Evolutionary conservation across 345 rosid species (phyloP).

Genomic region (Erysimum cheiranthoides): DNA sequence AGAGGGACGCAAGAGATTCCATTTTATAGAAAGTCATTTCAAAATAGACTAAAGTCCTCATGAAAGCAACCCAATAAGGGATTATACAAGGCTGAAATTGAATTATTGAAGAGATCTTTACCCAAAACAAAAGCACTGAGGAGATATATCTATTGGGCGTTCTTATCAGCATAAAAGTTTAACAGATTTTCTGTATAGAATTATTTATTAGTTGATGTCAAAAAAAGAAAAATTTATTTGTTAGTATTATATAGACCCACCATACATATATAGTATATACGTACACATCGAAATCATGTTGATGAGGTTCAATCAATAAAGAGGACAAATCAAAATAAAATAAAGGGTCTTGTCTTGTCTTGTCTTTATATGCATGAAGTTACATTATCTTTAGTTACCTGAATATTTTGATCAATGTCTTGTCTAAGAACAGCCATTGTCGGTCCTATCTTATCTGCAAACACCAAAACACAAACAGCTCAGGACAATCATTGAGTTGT

Average conservation of each 20-base stretch:
- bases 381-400: slow-evolving; percentile 54
- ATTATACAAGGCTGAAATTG: slow-evolving; percentile 20
- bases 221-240: too few relatives aligned
- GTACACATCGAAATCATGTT: slow-evolving; percentile 27
- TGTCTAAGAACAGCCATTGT: slow-evolving; percentile 94
- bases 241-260: slow-evolving; percentile 18
- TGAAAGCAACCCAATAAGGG: slow-evolving; percentile 40
- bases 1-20: slow-evolving; percentile 1
- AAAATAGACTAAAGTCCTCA: slow-evolving; percentile 30
- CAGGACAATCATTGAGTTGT: slow-evolving; percentile 16
- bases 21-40: slow-evolving; percentile 20
- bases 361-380: slow-evolving; percentile 34
- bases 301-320: slow-evolving; percentile 37
- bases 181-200: not conserved
- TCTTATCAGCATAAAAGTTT: slow-evolving; percentile 38
- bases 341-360: slow-evolving; percentile 17
- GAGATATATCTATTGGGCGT: slow-evolving; percentile 27
- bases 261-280: slow-evolving; percentile 5
- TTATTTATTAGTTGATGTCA: not conserved
- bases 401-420: slow-evolving; percentile 79
- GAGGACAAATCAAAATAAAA: slow-evolving; percentile 10
- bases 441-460: slow-evolving; percentile 97
- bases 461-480: slow-evolving; percentile 27
- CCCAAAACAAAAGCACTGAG: slow-evolving; percentile 17
- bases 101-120: slow-evolving; percentile 24